phyloP scores from a whole-genome alignment of 2,329 filamentous ascomycete genomes.

The Colletotrichum sojae region DNA sequence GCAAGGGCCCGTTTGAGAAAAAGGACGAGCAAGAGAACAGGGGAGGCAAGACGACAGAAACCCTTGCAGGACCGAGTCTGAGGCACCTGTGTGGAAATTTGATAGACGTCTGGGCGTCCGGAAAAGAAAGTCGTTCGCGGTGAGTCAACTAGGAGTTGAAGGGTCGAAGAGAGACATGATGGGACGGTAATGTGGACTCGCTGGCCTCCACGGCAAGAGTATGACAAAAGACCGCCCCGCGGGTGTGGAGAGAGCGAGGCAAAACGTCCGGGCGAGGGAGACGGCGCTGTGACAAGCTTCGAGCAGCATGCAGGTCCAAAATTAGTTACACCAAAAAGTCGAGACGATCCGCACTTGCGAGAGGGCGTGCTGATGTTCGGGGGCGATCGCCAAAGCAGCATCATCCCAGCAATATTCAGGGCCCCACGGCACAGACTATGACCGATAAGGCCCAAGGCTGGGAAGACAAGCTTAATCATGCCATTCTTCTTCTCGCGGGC shows the following conservation, averaged over 20 bases:
- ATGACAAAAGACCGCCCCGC: background rate
- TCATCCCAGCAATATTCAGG: background rate
- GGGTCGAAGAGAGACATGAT: background rate
- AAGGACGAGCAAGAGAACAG: background rate
- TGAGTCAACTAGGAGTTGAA: background rate
- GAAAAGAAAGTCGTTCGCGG: background rate
- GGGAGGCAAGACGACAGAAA: background rate
- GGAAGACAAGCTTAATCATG: constrained; percentile 34
- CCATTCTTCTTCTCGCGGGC: constrained; percentile 21
- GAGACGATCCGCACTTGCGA: constrained; percentile 28
- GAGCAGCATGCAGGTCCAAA: constrained; percentile 21
- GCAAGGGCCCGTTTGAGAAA: constrained; percentile 25
- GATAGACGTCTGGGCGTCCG: background rate
- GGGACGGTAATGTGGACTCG: background rate
- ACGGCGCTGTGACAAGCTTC: constrained; percentile 23
- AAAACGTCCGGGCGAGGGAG: background rate
- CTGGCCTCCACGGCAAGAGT: background rate
- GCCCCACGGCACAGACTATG: background rate
- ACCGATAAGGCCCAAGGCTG: constrained; percentile 11
- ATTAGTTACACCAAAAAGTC: constrained; percentile 27
- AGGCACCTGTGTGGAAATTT: background rate
- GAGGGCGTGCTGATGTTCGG: constrained; percentile 1
- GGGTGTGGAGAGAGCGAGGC: background rate
- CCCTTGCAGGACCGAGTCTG: background rate
- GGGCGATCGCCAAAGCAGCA: constrained; percentile 13